A percentile compares a stretch with the other conserved stretches of the same genome.
These are phyloP conservation scores for Radiomyces spectabilis DNA, from an alignment of 192 early-diverging fungal species.

Conservation along the genomic window DNA sequence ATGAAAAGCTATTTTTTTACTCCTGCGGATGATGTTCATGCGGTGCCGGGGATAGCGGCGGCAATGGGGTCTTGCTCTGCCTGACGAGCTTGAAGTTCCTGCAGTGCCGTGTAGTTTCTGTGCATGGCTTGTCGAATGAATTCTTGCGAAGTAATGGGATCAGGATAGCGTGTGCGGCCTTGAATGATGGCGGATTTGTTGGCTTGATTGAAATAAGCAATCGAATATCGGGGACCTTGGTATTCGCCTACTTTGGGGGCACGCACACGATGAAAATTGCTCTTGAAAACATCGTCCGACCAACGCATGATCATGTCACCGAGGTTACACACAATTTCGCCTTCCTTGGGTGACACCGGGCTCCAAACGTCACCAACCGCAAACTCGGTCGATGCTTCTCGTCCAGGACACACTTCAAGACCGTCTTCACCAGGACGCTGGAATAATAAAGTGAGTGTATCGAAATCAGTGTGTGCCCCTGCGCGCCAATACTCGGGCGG, in stretches of 20 bases:
- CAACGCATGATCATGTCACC: slow-evolving; percentile 22
- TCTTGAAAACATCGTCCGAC: slow-evolving; percentile 10
- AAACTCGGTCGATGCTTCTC: slow-evolving; percentile 8
- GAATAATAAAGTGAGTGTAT: slow-evolving; percentile 7
- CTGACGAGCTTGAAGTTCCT: slow-evolving; percentile 2
- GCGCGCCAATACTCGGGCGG: slow-evolving; percentile 12
- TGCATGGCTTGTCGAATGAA: slow-evolving; percentile 13
- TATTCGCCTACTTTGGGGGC: slow-evolving; percentile 9
- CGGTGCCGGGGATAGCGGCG: too few relatives aligned
- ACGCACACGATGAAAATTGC: slow-evolving; percentile 16
- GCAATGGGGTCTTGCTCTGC: too few relatives aligned
- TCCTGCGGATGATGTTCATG: too few relatives aligned
- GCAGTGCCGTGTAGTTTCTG: slow-evolving; percentile 9
- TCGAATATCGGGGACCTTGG: slow-evolving; percentile 6
- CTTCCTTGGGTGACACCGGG: slow-evolving; percentile 4
- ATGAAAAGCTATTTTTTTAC: too few relatives aligned
- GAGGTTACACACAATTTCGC: slow-evolving; percentile 15
- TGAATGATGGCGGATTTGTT: slow-evolving; percentile 14
- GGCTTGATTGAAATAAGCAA: slow-evolving; percentile 13
- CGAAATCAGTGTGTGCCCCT: slow-evolving; percentile 10
- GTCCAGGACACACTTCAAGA: slow-evolving; percentile 4
- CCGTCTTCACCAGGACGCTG: slow-evolving; percentile 9
- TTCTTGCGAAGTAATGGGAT: slow-evolving; percentile 2
- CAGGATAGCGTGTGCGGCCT: slow-evolving; percentile 4
- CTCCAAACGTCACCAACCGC: slow-evolving; percentile 1